Base-by-base conservation (phyloP, 352 stramenopile species). In the Phytophthora sojae region DNA sequence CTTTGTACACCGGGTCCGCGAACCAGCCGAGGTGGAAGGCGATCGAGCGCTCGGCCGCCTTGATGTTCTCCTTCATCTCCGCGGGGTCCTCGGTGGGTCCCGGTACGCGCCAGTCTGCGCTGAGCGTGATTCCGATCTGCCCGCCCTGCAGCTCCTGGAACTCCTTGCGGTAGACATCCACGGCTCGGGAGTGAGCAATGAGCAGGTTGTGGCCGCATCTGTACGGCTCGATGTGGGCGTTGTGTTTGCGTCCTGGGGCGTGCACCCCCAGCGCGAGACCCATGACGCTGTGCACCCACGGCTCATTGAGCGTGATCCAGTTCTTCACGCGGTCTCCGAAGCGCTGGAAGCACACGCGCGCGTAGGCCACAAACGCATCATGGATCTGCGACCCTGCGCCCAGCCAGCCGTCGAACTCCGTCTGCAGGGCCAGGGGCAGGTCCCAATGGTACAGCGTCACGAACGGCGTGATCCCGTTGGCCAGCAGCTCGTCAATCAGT, bases 371-470 rank as follows among this genome's bases (percentile, higher is more conserved):
- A 71, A 96, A 97, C n/a, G 83, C 81, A 12, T 87, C 69, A 15
- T 80, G 71, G n/a, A 93, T 75, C 45, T 79, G 56, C 11, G 76
- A 19, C 4, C 67, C 57, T 17, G 67, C 60, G 6, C 76, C 72
- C 21, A 91, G 63, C 73, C 75, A 90, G 2, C 94, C 95, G 51
- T 91, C 89, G 63, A 92, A 95, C 57, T 89, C 80, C 32, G 93
- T 86, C 61, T 98, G 76, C 30, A 98, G 61, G 17, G 71, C 62
- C 53, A 98, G 79, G 7, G 96, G 96, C 25, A 98, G 68, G 75
- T 99, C 97, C 97, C 97, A 99, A 78, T 99, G 97, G 74, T 98
- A 99, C n/a, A 99, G 70, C 21, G 96, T 98, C 15, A 98, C 89
- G 49, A 92, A 87, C 39, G 96, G 96, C 57, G 89, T 82, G 63